Evolutionary conservation across 768 basidiomycete genomes (phyloP), one percentile per base, ranked within the genome.

Genomic region (Rhodotorula graminis): DNA sequence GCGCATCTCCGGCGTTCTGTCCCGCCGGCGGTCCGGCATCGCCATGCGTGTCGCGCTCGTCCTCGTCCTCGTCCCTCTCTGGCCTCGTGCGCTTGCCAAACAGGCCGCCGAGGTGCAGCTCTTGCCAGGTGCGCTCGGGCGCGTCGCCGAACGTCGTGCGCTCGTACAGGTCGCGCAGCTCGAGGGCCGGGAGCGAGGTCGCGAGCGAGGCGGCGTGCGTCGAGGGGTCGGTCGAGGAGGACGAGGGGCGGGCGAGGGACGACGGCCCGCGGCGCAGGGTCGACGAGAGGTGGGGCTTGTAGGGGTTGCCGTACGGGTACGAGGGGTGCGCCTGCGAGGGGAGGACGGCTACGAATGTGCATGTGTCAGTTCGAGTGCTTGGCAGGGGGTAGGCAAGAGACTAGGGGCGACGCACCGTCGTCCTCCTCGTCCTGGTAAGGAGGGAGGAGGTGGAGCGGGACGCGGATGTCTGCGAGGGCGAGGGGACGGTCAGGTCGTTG

Each of bases 261-360:
- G 65, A 14, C 8, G 49, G n/a, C 31, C 3, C 3, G 55, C 63
- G 37, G 15, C 63, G 64, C 9, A 68, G 63, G 37, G 50, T 9
- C 14, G 75, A 70, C 27, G 55, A 42, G 58, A 71, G 62, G 37
- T 65, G 64, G 49, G 64, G 29, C 23, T 64, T 68, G 69, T 78
- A 78, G 31, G 77, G 77, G 69, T 78, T 78, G 44, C 77, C 77
- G 73, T 78, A 78, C 10, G 77, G 77, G 65, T 72, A 78, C 9
- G 75, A 76, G 14, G 75, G 73, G 46, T 78, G 77, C 27, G 76
- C 67, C 42, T 73, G 70, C 8, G 73, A 72, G 23, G 77, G 77
- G 1, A 78, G 69, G 55, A 75, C 62, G 27, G 68, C 71, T 77
- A 75, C 62, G 27, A 65, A 69, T 77, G 71, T 25, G 68, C 8